Percentiles rank a stretch among this genome's conserved stretches.
phyloP scores from a whole-genome alignment of 495 filamentous ascomycete genomes.

The Pyrenula massariospora region DNA sequence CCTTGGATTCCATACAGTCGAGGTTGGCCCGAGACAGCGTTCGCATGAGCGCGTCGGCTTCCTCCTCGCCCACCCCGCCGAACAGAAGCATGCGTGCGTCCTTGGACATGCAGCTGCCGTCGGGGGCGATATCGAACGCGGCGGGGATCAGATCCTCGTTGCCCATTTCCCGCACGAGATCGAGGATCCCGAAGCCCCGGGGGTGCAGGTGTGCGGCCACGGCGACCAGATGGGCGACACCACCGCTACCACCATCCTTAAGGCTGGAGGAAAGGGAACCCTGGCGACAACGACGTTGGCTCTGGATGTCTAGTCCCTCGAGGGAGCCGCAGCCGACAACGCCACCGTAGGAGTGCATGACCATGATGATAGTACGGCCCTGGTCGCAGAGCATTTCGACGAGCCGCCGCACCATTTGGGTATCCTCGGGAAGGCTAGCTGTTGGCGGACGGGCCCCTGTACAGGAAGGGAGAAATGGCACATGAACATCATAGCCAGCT shows the following conservation, averaged over 20 bases:
- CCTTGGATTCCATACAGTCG: slow-evolving; percentile 3
- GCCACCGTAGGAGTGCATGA: slow-evolving; percentile 25
- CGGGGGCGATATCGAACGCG: slow-evolving; percentile 18
- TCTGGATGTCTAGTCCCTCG: slow-evolving; percentile 8
- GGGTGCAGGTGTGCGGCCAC: slow-evolving; percentile 16
- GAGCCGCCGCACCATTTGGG: slow-evolving; percentile 9
- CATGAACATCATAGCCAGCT: slow-evolving; percentile 16
- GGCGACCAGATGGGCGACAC: slow-evolving; percentile 19
- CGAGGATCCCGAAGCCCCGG: slow-evolving; percentile 13
- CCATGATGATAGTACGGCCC: slow-evolving; percentile 11
- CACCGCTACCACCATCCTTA: slow-evolving; percentile 4
- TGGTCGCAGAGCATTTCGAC: slow-evolving; percentile 13
- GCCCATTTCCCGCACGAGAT: slow-evolving; percentile 15
- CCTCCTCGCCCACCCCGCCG: slow-evolving; percentile 2
- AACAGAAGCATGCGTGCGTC: slow-evolving; percentile 10
- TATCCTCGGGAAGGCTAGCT: slow-evolving; percentile 10
- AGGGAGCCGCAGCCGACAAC: slow-evolving; percentile 20
- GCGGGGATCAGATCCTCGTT: slow-evolving; percentile 16
- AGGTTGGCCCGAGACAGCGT: slow-evolving; percentile 5
- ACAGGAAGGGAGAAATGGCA: slow-evolving; percentile 15
- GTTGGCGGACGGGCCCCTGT: slow-evolving; percentile 12
- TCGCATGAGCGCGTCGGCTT: slow-evolving; percentile 1
- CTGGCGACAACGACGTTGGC: slow-evolving; percentile 1
- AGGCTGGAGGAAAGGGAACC: too few species aligned
- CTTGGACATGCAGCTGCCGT: slow-evolving; percentile 10